Evolutionary conservation across 2,329 filamentous ascomycete species (phyloP).

Genomic region (Penicillium sp.): DNA sequence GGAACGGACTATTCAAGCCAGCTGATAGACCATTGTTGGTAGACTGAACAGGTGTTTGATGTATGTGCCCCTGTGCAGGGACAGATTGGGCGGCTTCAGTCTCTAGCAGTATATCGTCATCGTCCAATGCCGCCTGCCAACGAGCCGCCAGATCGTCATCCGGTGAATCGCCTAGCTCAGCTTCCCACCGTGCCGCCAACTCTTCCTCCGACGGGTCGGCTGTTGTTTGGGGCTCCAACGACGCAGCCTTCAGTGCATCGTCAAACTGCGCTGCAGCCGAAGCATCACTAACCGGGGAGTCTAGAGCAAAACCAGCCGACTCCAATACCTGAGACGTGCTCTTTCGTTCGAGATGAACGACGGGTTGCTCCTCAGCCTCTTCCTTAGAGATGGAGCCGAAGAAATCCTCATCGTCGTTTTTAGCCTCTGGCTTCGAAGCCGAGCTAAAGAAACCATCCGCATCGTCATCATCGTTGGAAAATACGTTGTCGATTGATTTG

Average conservation of each 20-base stretch:
- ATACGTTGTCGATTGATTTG: constrained; percentile 31
- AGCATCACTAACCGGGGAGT: constrained; percentile 26
- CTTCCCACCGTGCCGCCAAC: constrained; percentile 77
- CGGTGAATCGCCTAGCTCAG: constrained; percentile 64
- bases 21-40: constrained; percentile 7
- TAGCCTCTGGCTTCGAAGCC: neutral
- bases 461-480: constrained; percentile 37
- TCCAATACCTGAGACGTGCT: constrained; percentile 66
- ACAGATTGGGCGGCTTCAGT: constrained; percentile 39
- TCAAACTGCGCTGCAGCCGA: constrained; percentile 29
- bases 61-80: constrained; percentile 17
- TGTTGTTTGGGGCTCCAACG: constrained; percentile 8
- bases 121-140: constrained; percentile 51
- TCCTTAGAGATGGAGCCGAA: constrained; percentile 29
- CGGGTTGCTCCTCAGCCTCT: constrained; percentile 10
- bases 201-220: constrained; percentile 51
- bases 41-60: constrained; percentile 23
- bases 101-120: constrained; percentile 83
- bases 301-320: constrained; percentile 41
- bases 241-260: constrained; percentile 20
- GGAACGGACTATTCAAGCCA: constrained; percentile 26
- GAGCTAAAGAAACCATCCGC: constrained; percentile 38
- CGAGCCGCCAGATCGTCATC: constrained; percentile 71
- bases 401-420: constrained; percentile 19
- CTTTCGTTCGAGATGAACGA: constrained; percentile 58